Percentiles rank a stretch among this genome's conserved stretches.
Evolutionary conservation across 306 rosid species (phyloP).

Genomic region (apple (Malus domestica)): DNA sequence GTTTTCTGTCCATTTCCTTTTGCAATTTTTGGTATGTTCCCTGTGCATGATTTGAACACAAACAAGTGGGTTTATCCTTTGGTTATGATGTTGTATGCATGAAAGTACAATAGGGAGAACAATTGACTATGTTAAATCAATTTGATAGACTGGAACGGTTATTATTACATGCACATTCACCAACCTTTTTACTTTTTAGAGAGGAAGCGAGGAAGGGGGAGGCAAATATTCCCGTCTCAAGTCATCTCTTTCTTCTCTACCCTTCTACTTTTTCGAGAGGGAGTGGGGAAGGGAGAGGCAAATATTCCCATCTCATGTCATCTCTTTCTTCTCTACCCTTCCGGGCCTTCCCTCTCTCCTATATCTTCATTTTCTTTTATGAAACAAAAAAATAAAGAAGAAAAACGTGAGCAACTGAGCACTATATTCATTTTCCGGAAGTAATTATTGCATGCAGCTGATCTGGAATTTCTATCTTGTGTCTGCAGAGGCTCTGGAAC

Average conservation of each 20-base stretch:
- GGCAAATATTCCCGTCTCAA: too few species aligned
- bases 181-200: neutral
- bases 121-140: neutral
- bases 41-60: neutral
- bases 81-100: neutral
- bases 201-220: too few species aligned
- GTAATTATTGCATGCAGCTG: neutral
- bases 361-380: neutral
- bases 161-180: neutral
- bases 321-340: too few species aligned
- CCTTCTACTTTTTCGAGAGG: too few species aligned
- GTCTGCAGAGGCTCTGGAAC: conserved; percentile 85
- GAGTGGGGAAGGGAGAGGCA: too few species aligned
- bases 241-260: too few species aligned
- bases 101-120: neutral
- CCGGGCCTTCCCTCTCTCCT: neutral
- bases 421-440: neutral
- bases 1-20: neutral
- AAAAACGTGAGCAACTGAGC: neutral
- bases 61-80: neutral
- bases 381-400: neutral
- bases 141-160: neutral
- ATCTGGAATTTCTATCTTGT: conserved; percentile 1
- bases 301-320: too few species aligned
- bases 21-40: neutral